Evolutionary conservation across 2,329 filamentous ascomycete species (phyloP).

Genomic region (Pezicula carpinea): DNA sequence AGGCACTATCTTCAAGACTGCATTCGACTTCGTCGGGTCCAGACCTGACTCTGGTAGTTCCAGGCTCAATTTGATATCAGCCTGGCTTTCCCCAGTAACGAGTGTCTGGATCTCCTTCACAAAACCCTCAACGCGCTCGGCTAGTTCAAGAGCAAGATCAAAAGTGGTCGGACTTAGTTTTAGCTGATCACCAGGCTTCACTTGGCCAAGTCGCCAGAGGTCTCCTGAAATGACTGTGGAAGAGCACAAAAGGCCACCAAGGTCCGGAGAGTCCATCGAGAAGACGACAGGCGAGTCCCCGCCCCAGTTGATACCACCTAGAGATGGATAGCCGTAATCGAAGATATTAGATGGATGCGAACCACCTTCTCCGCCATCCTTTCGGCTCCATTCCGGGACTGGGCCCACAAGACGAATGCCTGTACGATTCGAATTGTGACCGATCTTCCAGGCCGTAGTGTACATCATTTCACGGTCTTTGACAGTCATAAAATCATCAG

Average conservation of each 20-base stretch:
- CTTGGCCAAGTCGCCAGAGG: conserved; percentile 57
- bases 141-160: conserved; percentile 42
- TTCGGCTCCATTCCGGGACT: conserved; percentile 51
- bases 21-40: conserved; percentile 1
- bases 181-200: conserved; percentile 53
- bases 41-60: conserved; percentile 5
- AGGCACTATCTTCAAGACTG: conserved; percentile 8
- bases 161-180: conserved; percentile 45
- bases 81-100: conserved; percentile 4
- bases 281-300: conserved; percentile 59
- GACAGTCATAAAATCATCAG: conserved; percentile 27
- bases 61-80: conserved; percentile 7
- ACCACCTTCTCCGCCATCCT: conserved; percentile 58
- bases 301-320: conserved; percentile 54
- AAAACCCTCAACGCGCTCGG: conserved; percentile 38
- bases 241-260: conserved; percentile 55
- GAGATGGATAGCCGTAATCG: conserved; percentile 52
- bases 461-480: conserved; percentile 55
- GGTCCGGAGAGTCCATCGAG: conserved; percentile 52
- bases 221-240: conserved; percentile 53
- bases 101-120: conserved; percentile 31
- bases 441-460: conserved; percentile 52
- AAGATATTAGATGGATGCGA: conserved; percentile 56
- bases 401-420: conserved; percentile 57
- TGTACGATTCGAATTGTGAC: conserved; percentile 55